Evolutionary conservation across 2,329 filamentous ascomycete species (phyloP), one percentile per base, ranked within the genome.

Genomic region (Huntiella omanensis): DNA sequence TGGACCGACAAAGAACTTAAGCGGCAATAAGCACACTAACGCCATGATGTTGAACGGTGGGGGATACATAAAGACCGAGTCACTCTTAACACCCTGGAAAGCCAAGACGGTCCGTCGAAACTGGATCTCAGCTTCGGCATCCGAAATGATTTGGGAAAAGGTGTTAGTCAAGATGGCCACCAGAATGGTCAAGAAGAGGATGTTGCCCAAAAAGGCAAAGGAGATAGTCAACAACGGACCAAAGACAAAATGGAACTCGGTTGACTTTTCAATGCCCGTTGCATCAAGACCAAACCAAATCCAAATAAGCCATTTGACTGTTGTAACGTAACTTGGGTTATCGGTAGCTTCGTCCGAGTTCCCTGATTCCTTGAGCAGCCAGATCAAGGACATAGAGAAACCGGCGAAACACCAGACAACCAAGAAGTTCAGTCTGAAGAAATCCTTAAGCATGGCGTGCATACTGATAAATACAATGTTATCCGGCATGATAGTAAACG

Each of bases 211-310:
- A 55, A 83, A 83, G 4, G 80, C 77, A 58, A 83, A 84, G 3
- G 73, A 68, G 48, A 83, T 70, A 71, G 83, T 83, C 7, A 84
- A 64, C 0, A 72, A 65, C 0, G 80, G 80, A 0, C 80, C 80
- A 2, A 83, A 67, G 17, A 80, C 60, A 58, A 72, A 65, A 56
- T 84, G 77, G 59, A 83, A 79, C 40, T 75, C 69, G 6, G 61
- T 61, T 2, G 64, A 64, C 49, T 65, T 62, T 49, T 69, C 64
- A 40, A 71, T 70, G 8, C 68, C 68, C 4, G 68, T 70, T 16
- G 68, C 80, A 50, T 83, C 80, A 1, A 84, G 70, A 1, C 80
- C 80, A 53, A 84, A 84, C 80, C 80, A 84, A 53, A 84, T 80
- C 75, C 77, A 83, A 2, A 84, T 66, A 69, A 84, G 80, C 80